Evolutionary conservation across 257 asterid species (phyloP).

Genomic region (Solanum corneliomulleri): DNA sequence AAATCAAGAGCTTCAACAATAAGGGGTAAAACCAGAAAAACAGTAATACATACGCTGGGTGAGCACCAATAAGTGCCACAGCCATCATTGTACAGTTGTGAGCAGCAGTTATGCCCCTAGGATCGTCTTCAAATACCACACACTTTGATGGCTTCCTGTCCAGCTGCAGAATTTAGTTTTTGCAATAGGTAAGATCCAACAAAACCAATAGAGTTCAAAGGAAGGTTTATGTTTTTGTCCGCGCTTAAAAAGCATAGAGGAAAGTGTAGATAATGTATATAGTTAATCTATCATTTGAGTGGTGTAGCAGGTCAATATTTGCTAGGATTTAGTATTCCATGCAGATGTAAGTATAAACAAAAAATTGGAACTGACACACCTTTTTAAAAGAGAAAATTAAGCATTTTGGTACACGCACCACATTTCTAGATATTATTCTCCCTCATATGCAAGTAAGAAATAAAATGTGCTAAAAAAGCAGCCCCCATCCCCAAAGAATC

Average conservation of each 20-base stretch:
- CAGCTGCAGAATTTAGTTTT: conserved; percentile 34
- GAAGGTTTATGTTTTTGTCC: neutral
- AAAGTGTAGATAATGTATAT: neutral
- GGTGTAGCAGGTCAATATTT: neutral
- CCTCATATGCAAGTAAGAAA: neutral
- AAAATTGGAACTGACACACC: neutral
- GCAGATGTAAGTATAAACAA: neutral
- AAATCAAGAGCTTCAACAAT: neutral
- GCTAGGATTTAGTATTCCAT: neutral
- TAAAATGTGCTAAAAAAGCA: neutral
- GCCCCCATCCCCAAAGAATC: neutral
- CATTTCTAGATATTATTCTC: neutral
- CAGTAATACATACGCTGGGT: conserved; percentile 68
- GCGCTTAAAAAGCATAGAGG: neutral
- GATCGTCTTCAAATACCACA: conserved; percentile 90
- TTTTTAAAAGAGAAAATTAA: neutral
- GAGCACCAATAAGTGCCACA: conserved; percentile 84
- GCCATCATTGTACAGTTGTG: conserved; percentile 99
- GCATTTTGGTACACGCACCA: neutral
- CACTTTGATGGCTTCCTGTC: conserved; percentile 94
- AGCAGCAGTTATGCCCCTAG: conserved; percentile 89
- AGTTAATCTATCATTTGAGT: neutral
- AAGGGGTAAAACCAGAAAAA: neutral
- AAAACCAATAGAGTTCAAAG: neutral
- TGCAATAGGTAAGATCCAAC: neutral